Evolutionary conservation across 441 rosid genomes (phyloP).

Genomic region (Gossypium schwendimanii): DNA sequence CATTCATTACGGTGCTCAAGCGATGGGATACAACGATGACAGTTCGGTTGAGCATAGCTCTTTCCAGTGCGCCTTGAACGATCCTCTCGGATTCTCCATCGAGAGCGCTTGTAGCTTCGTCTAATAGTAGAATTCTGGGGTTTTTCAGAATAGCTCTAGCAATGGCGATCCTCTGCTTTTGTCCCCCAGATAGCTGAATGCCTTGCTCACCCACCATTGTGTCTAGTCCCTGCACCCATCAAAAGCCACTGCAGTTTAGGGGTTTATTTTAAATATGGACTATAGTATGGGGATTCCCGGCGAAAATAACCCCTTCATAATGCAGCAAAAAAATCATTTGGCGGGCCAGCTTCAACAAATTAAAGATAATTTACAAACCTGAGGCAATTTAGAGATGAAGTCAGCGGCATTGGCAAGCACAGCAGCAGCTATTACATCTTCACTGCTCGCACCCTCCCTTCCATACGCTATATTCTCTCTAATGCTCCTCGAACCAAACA

Average conservation of each 20-base stretch:
- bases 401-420: slow-evolving; percentile 71
- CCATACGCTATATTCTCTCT: slow-evolving; percentile 69
- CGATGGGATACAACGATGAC: slow-evolving; percentile 69
- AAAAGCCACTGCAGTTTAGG: not conserved
- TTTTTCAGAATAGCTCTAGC: slow-evolving; percentile 72
- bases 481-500: slow-evolving; percentile 64
- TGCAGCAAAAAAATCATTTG: no score
- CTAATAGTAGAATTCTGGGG: slow-evolving; percentile 60
- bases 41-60: slow-evolving; percentile 66
- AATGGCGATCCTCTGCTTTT: slow-evolving; percentile 75
- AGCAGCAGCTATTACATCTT: slow-evolving; percentile 56
- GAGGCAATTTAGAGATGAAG: slow-evolving; percentile 67
- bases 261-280: no score
- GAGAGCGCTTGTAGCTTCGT: slow-evolving; percentile 80
- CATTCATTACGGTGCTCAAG: slow-evolving; percentile 52
- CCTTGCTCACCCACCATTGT: slow-evolving; percentile 89
- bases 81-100: slow-evolving; percentile 64
- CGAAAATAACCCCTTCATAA: no score
- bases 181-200: slow-evolving; percentile 78
- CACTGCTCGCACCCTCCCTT: slow-evolving; percentile 46
- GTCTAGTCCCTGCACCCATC: slow-evolving; percentile 48
- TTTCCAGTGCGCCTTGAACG: slow-evolving; percentile 71
- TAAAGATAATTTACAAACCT: slow-evolving; percentile 27
- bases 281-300: not conserved
- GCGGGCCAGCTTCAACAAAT: not conserved